Conservation (phyloP, 2,329 filamentous ascomycete species). For the Ophiocordyceps unilateralis region DNA sequence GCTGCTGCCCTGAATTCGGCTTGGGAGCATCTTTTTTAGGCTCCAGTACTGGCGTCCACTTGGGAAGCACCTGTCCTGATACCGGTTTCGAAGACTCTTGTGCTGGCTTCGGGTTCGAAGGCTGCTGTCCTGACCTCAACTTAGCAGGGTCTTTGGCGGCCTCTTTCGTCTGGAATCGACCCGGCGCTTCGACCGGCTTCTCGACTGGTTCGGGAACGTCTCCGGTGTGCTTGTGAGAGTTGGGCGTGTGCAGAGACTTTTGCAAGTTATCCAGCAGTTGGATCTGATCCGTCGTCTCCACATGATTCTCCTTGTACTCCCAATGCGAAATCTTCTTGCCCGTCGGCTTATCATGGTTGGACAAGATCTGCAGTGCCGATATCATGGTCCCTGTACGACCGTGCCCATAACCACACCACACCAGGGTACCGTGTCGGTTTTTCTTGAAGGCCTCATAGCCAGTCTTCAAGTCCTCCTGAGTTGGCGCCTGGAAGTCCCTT, state of each 20-base stretch:
- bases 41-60: neutral
- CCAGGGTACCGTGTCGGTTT: conserved; percentile 1
- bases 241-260: neutral
- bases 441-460: neutral
- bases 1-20: neutral
- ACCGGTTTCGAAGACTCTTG: neutral
- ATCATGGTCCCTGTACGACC: conserved; percentile 3
- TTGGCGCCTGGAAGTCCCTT: neutral
- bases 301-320: neutral
- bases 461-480: neutral
- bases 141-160: neutral
- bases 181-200: neutral
- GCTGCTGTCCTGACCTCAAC: neutral
- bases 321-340: neutral
- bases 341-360: neutral
- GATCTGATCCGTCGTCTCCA: neutral
- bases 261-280: neutral
- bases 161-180: too few species aligned
- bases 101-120: neutral
- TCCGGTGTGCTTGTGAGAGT: neutral
- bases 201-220: neutral
- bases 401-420: conserved; percentile 4
- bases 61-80: neutral
- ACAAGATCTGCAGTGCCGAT: conserved; percentile 2
- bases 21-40: too few species aligned